Conservation (phyloP, 2,329 filamentous ascomycete species). For the Blumeria graminis region DNA sequence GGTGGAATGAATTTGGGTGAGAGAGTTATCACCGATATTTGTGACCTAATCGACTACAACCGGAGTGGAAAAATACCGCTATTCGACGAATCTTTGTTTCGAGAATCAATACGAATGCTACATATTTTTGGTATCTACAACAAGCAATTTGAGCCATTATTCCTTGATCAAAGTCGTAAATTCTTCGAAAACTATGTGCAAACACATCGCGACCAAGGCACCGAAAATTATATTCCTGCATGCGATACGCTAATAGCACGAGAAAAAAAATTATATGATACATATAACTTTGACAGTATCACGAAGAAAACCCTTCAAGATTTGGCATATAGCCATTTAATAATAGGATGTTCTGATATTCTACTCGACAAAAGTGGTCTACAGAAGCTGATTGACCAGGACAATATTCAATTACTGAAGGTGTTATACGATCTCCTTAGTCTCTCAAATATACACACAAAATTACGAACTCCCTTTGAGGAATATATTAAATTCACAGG, state of each 20-base stretch:
- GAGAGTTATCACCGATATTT: constrained; percentile 34
- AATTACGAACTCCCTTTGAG: constrained; percentile 49
- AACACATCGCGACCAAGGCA: constrained; percentile 31
- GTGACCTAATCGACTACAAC: constrained; percentile 50
- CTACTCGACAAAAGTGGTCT: constrained; percentile 44
- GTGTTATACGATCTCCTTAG: constrained; percentile 57
- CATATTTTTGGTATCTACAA: constrained; percentile 66
- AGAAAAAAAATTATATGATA: constrained; percentile 55
- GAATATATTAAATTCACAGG: constrained; percentile 59
- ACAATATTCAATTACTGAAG: constrained; percentile 45
- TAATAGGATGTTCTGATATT: constrained; percentile 40
- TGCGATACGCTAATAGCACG: constrained; percentile 43
- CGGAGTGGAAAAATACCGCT: constrained; percentile 28
- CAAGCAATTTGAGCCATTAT: constrained; percentile 52
- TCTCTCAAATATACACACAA: constrained; percentile 43
- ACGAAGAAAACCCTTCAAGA: constrained; percentile 58
- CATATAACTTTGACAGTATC: constrained; percentile 58
- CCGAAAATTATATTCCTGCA: constrained; percentile 53
- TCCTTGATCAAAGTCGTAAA: constrained; percentile 39
- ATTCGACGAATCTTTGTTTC: constrained; percentile 42
- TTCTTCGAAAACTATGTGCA: constrained; percentile 51
- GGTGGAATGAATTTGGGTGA: constrained; percentile 16
- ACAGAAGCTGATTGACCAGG: constrained; percentile 45
- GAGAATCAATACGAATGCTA: constrained; percentile 56
- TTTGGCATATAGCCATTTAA: constrained; percentile 46